Evolutionary conservation across 2,329 filamentous ascomycete genomes (phyloP).

Genomic region (Periconia sp.): DNA sequence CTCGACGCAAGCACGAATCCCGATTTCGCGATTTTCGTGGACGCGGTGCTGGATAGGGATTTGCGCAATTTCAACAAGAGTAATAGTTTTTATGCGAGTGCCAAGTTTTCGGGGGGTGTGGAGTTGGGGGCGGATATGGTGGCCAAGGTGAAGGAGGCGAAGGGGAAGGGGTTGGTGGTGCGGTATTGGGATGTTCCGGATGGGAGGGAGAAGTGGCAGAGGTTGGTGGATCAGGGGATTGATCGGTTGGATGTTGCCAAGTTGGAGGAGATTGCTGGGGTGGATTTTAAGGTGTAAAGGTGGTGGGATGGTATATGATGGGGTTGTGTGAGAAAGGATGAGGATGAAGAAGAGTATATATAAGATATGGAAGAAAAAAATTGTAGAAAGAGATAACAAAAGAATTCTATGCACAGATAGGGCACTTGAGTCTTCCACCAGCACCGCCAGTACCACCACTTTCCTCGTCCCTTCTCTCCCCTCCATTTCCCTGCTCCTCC

Average conservation of each 20-base stretch:
- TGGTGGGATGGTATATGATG: too few relatives aligned
- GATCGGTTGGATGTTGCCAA: constrained; percentile 56
- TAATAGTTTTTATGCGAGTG: constrained; percentile 55
- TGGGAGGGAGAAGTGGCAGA: constrained; percentile 55
- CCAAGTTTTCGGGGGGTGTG: constrained; percentile 43
- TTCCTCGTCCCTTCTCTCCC: constrained; percentile 2
- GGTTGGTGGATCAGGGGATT: constrained; percentile 55
- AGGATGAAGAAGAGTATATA: not conserved
- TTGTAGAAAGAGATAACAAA: not conserved
- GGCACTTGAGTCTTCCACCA: not conserved
- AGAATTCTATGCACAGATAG: not conserved
- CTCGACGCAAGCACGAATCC: constrained; percentile 58
- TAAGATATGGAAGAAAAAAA: not conserved
- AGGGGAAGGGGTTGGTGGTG: constrained; percentile 56
- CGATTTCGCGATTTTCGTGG: constrained; percentile 33
- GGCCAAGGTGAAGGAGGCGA: constrained; percentile 54
- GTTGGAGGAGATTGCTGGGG: constrained; percentile 9
- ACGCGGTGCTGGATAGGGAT: constrained; percentile 11
- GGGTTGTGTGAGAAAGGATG: not conserved
- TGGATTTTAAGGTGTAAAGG: not conserved
- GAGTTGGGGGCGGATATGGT: constrained; percentile 41
- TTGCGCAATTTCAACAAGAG: constrained; percentile 29
- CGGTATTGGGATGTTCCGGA: constrained; percentile 63
- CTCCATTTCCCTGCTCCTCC: not conserved
- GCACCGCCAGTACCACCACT: not conserved